phyloP scores from a whole-genome alignment of 2,329 filamentous ascomycete genomes.

The Tolypocladium paradoxum region DNA sequence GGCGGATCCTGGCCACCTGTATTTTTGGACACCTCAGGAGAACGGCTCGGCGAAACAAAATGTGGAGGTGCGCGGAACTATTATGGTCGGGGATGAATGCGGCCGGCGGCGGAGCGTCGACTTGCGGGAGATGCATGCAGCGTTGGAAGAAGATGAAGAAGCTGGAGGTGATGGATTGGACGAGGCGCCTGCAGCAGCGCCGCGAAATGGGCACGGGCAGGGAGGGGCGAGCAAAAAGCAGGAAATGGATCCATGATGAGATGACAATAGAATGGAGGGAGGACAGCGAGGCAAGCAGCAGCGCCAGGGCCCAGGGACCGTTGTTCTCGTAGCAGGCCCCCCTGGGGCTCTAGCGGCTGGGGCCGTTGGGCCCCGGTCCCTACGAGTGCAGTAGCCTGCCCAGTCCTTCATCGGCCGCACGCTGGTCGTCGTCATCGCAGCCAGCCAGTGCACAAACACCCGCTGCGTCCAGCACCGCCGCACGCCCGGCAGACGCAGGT shows the following conservation, averaged over 20 bases:
- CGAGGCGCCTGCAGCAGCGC: not conserved
- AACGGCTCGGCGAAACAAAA: not conserved
- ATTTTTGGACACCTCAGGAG: not conserved
- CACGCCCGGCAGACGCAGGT: not conserved
- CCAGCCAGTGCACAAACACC: not conserved
- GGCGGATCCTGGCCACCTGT: not conserved
- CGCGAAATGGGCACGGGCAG: not conserved
- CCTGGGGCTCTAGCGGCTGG: not conserved
- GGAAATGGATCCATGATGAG: not conserved
- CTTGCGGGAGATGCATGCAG: not conserved
- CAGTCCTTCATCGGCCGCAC: not conserved
- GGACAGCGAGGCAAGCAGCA: not conserved
- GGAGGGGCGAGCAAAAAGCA: not conserved
- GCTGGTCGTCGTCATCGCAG: not conserved
- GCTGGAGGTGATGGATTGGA: not conserved
- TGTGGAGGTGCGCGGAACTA: not conserved
- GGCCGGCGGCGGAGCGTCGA: not conserved
- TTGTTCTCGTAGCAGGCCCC: no score
- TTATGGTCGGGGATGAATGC: not conserved
- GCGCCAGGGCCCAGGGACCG: not conserved
- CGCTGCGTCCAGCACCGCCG: no score
- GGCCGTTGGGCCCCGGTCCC: no score
- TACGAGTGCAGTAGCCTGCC: no score
- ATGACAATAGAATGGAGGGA: not conserved
- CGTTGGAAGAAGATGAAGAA: not conserved